phyloP scores from a whole-genome alignment of 2,329 filamentous ascomycete genomes.

The Monilinia fructicola region DNA sequence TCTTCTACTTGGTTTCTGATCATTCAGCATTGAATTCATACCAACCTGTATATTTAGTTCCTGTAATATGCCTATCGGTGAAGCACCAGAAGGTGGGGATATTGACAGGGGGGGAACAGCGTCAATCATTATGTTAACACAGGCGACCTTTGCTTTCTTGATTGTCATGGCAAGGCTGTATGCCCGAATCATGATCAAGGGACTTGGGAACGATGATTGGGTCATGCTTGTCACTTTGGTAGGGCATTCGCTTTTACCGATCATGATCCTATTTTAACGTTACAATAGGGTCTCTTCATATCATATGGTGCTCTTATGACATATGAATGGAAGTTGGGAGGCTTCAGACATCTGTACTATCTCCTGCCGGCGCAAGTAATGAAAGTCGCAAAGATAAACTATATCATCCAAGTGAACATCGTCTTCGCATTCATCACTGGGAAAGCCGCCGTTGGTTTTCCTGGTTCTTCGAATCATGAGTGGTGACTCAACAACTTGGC shows the following conservation, averaged over 20 bases:
- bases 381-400: slow-evolving; percentile 13
- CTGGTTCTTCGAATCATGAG: slow-evolving; percentile 23
- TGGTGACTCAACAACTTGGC: slow-evolving; percentile 13
- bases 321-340: slow-evolving; percentile 15
- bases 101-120: slow-evolving; percentile 10
- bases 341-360: slow-evolving; percentile 21
- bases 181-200: slow-evolving; percentile 15
- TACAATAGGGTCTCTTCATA: slow-evolving; percentile 11
- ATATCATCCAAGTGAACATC: slow-evolving; percentile 1
- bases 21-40: background rate
- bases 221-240: slow-evolving; percentile 21
- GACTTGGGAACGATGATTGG: slow-evolving; percentile 22
- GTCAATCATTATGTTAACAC: slow-evolving; percentile 7
- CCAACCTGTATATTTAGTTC: background rate
- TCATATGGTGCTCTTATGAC: slow-evolving; percentile 14
- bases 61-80: background rate
- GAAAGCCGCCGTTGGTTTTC: slow-evolving; percentile 19
- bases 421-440: slow-evolving; percentile 16
- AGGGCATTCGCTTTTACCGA: background rate
- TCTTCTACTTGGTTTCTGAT: background rate
- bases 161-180: slow-evolving; percentile 21
- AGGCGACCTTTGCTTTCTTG: slow-evolving; percentile 15
- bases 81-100: slow-evolving; percentile 14
- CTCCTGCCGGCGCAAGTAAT: background rate
- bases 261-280: background rate